phyloP scores from a whole-genome alignment of 108 stramenopile genomes.

The Chaetoceros muelleri region DNA sequence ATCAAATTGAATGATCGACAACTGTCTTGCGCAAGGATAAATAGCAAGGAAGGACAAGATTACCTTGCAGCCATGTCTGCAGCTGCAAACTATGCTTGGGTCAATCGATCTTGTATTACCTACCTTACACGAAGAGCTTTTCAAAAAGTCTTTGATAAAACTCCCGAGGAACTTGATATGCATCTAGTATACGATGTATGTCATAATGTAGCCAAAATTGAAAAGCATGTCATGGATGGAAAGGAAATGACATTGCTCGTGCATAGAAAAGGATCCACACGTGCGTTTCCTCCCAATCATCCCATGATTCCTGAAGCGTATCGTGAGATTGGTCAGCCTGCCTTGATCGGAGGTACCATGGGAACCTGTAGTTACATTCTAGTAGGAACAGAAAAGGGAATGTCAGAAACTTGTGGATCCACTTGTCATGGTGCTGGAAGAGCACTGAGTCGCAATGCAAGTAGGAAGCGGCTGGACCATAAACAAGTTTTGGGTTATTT shows the following conservation, averaged over 20 bases:
- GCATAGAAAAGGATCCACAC: slow-evolving; percentile 73
- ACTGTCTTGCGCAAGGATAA: slow-evolving; percentile 70
- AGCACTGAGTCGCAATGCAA: slow-evolving; percentile 61
- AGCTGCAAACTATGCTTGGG: slow-evolving; percentile 86
- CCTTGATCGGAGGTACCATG: slow-evolving; percentile 83
- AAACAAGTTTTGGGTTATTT: slow-evolving; percentile 46
- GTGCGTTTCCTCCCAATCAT: slow-evolving; percentile 81
- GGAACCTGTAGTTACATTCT: slow-evolving; percentile 64
- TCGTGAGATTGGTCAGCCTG: slow-evolving; percentile 73
- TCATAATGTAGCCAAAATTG: slow-evolving; percentile 86
- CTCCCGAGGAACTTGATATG: slow-evolving; percentile 82
- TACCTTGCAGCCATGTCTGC: slow-evolving; percentile 67
- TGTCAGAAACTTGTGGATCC: slow-evolving; percentile 77
- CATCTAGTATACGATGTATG: slow-evolving; percentile 78
- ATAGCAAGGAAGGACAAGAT: slow-evolving; percentile 62
- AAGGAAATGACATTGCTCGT: slow-evolving; percentile 63
- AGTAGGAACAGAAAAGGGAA: slow-evolving; percentile 69
- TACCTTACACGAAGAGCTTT: slow-evolving; percentile 70
- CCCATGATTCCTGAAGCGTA: slow-evolving; percentile 82
- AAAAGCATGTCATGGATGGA: slow-evolving; percentile 68
- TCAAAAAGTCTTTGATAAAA: slow-evolving; percentile 58
- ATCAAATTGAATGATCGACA: slow-evolving; percentile 72
- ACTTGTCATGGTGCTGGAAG: slow-evolving; percentile 86
- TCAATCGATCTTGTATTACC: slow-evolving; percentile 74
- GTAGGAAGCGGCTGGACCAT: slow-evolving; percentile 50